These are phyloP conservation scores for Rhizopus sp. DNA, from an alignment of 371 early-diverging fungal genomes.

Conservation along the genomic window DNA sequence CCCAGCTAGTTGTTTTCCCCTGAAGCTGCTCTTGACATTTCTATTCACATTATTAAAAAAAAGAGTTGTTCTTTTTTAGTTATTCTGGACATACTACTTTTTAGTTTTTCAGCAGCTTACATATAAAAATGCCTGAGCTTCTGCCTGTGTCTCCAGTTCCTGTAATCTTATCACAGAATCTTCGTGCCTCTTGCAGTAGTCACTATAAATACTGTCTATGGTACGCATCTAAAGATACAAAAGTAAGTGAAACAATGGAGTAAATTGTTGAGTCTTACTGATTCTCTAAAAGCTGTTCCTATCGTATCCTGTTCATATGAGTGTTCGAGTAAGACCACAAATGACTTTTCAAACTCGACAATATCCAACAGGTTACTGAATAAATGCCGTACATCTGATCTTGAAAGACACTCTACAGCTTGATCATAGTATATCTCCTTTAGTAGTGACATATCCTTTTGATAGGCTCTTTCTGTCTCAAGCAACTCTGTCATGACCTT, in stretches of 20 bases:
- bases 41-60: slow-evolving; percentile 16
- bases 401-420: slow-evolving; percentile 52
- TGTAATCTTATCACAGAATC: slow-evolving; percentile 60
- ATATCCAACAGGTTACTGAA: slow-evolving; percentile 71
- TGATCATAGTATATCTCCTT: slow-evolving; percentile 65
- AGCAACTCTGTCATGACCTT: slow-evolving; percentile 68
- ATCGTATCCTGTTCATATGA: slow-evolving; percentile 38
- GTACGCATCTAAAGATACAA: slow-evolving; percentile 36
- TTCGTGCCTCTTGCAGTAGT: slow-evolving; percentile 79
- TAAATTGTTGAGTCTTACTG: slow-evolving; percentile 37
- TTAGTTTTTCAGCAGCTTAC: slow-evolving; percentile 21
- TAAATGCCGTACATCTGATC: slow-evolving; percentile 57
- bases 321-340: slow-evolving; percentile 40
- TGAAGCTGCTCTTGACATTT: slow-evolving; percentile 54
- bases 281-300: slow-evolving; percentile 61
- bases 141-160: slow-evolving; percentile 50
- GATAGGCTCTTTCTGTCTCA: slow-evolving; percentile 68
- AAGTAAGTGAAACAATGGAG: neutral
- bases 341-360: slow-evolving; percentile 52
- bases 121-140: slow-evolving; percentile 54
- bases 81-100: neutral
- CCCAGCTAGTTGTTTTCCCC: slow-evolving; percentile 80
- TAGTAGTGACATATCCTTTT: slow-evolving; percentile 71
- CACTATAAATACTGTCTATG: slow-evolving; percentile 68
- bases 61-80: neutral